phyloP scores from a whole-genome alignment of 2,329 filamentous ascomycete species.

The Fusarium phyllophilum region DNA sequence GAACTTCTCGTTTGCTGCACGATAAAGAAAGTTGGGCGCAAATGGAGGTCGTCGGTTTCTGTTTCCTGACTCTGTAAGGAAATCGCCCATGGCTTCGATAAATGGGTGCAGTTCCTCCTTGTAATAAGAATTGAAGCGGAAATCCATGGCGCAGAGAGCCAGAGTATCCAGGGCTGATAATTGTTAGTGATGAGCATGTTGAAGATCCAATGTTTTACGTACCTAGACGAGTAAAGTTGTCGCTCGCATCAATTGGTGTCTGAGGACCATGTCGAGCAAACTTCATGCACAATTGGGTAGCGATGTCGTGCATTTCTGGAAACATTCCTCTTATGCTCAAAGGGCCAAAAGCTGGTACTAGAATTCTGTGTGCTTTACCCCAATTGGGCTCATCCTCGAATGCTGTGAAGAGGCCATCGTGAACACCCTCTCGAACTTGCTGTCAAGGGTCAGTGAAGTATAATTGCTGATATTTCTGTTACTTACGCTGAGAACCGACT shows the following conservation, averaged over 20 bases:
- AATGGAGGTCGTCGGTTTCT: slow-evolving; percentile 58
- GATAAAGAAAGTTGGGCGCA: slow-evolving; percentile 61
- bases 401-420: slow-evolving; percentile 74
- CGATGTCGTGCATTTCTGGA: slow-evolving; percentile 74
- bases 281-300: slow-evolving; percentile 72
- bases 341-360: slow-evolving; percentile 77
- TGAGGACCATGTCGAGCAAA: slow-evolving; percentile 72
- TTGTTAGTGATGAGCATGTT: neutral
- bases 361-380: slow-evolving; percentile 72
- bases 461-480: neutral
- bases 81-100: slow-evolving; percentile 72
- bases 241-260: slow-evolving; percentile 66
- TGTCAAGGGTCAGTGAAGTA: slow-evolving; percentile 2
- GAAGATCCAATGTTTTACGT: neutral
- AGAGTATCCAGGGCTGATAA: slow-evolving; percentile 72
- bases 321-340: slow-evolving; percentile 76
- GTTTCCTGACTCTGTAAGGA: slow-evolving; percentile 66
- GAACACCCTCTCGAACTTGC: slow-evolving; percentile 68
- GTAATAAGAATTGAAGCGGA: slow-evolving; percentile 81
- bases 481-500: slow-evolving; percentile 56
- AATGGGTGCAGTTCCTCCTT: slow-evolving; percentile 76
- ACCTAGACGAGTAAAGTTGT: slow-evolving; percentile 75
- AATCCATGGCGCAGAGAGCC: slow-evolving; percentile 76
- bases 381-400: slow-evolving; percentile 66
- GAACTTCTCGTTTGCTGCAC: slow-evolving; percentile 61